Conservation (phyloP, 331 rosid genomes). For the Pyrus hybrid region DNA sequence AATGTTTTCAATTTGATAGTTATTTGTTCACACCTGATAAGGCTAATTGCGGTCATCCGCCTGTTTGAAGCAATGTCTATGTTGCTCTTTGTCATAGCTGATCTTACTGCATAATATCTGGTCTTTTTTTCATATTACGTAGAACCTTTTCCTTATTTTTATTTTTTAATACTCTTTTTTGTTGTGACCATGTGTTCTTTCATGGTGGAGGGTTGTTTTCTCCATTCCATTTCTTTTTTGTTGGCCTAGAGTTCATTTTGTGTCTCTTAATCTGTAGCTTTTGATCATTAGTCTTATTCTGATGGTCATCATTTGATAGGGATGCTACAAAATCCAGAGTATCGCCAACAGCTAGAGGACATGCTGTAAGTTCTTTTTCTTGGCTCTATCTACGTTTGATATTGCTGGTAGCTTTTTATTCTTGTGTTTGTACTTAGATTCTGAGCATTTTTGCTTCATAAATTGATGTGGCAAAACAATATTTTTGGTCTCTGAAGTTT, state of each 20-base stretch:
- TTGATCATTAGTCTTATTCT: neutral
- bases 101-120: neutral
- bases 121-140: neutral
- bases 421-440: neutral
- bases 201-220: neutral
- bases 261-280: neutral
- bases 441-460: neutral
- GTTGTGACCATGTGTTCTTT: neutral
- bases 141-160: neutral
- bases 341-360: slow-evolving; percentile 93
- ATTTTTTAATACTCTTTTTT: neutral
- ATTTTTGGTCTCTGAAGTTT: neutral
- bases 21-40: neutral
- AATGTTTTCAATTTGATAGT: neutral
- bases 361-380: slow-evolving; percentile 70
- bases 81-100: neutral
- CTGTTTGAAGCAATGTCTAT: neutral
- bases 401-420: neutral
- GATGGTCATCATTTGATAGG: slow-evolving; percentile 37
- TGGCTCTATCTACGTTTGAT: neutral
- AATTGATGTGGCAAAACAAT: neutral
- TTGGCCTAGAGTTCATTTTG: neutral
- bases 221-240: neutral
- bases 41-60: neutral
- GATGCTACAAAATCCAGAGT: slow-evolving; percentile 94